A percentile compares a stretch with the other conserved stretches of the same genome.
Evolutionary conservation across 129 eudicot genomes (phyloP).

Genomic region (Glebionis coronaria): DNA sequence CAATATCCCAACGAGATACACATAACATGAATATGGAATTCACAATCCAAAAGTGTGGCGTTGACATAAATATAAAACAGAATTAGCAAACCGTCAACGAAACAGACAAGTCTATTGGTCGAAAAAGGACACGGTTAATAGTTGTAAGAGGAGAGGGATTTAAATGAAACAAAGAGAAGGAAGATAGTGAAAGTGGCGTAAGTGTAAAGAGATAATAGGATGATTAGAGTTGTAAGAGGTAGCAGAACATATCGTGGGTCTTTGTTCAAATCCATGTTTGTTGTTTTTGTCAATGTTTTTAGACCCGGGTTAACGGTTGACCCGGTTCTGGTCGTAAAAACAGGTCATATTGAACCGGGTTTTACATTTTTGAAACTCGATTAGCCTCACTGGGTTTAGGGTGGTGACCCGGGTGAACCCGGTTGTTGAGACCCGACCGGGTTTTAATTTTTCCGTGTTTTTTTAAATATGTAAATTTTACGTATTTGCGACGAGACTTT

Average conservation of each 20-base stretch:
- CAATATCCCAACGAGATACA: conserved; percentile 21
- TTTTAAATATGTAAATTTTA: too few species aligned
- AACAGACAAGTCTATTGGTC: conserved; percentile 11
- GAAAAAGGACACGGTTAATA: not conserved
- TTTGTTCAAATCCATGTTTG: not conserved
- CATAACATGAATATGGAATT: conserved; percentile 11
- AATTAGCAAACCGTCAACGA: conserved; percentile 3
- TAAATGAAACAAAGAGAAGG: conserved; percentile 21
- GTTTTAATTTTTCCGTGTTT: too few species aligned
- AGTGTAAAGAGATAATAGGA: not conserved
- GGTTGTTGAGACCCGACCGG: too few species aligned
- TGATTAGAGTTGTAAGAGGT: conserved; percentile 15
- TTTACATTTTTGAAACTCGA: too few species aligned
- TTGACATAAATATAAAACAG: conserved; percentile 18
- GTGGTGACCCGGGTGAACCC: too few species aligned
- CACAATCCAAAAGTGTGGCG: conserved; percentile 16
- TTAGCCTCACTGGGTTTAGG: too few species aligned
- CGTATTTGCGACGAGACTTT: too few species aligned
- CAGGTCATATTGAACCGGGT: too few species aligned
- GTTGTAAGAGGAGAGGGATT: not conserved
- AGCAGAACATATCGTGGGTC: not conserved
- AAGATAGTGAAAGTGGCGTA: conserved; percentile 8
- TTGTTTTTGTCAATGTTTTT: too few species aligned
- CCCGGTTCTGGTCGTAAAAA: too few species aligned
- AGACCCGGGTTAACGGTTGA: too few species aligned